phyloP scores from a whole-genome alignment of 352 stramenopile species.

The Globisporangium recalcitrans region DNA sequence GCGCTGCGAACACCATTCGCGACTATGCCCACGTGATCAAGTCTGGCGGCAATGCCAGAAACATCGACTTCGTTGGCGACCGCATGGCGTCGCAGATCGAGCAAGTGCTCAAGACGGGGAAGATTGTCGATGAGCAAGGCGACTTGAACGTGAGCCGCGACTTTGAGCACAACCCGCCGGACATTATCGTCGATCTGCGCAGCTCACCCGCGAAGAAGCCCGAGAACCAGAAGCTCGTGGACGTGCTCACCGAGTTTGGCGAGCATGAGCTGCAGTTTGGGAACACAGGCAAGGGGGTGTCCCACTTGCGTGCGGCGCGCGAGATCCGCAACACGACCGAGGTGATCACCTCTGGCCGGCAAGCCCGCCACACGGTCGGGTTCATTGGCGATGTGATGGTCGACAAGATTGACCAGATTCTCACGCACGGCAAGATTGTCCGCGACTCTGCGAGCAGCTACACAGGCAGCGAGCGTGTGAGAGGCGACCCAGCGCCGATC shows the following conservation, averaged over 20 bases:
- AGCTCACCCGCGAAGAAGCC: conserved; percentile 33
- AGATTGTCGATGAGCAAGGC: conserved; percentile 39
- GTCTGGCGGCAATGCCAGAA: conserved; percentile 30
- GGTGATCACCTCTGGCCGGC: conserved; percentile 45
- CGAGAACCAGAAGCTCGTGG: conserved; percentile 65
- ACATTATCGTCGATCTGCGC: conserved; percentile 48
- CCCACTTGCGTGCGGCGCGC: conserved; percentile 53
- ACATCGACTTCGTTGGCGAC: conserved; percentile 47
- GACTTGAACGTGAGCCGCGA: conserved; percentile 52
- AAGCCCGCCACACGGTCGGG: conserved; percentile 36
- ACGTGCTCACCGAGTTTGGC: conserved; percentile 58
- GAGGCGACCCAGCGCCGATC: conserved; percentile 58
- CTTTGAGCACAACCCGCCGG: conserved; percentile 34
- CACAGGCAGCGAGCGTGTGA: conserved; percentile 28
- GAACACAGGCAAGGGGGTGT: conserved; percentile 64
- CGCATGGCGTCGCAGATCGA: conserved; percentile 59
- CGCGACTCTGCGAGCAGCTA: conserved; percentile 26
- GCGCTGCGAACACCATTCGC: conserved; percentile 55
- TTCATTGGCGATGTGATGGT: conserved; percentile 67
- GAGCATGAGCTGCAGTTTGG: conserved; percentile 70
- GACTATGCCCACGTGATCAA: conserved; percentile 45
- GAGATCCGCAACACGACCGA: conserved; percentile 52
- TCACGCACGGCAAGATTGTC: conserved; percentile 59
- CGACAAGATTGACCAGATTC: conserved; percentile 78
- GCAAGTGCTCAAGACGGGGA: conserved; percentile 44